Evolutionary conservation across 345 rosid species (phyloP).

Genomic region (Leavenworthia alabamica): DNA sequence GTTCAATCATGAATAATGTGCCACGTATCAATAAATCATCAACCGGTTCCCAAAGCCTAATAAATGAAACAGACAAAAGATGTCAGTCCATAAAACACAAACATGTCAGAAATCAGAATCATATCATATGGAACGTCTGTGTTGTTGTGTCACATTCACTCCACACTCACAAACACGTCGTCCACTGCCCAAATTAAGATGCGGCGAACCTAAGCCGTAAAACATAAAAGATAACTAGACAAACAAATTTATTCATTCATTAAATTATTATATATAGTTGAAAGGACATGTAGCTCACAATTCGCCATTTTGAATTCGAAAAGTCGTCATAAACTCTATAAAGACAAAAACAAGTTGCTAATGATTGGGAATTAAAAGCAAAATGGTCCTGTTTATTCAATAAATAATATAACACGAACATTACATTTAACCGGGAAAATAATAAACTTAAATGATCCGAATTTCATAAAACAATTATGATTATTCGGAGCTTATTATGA

Average conservation of each 20-base stretch:
- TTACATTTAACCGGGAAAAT: not conserved
- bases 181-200: conserved; percentile 2
- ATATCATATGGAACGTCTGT: not conserved
- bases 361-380: not conserved
- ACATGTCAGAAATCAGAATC: conserved; percentile 14
- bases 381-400: not conserved
- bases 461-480: not conserved
- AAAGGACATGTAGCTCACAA: not conserved
- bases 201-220: conserved; percentile 3
- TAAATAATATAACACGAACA: not conserved
- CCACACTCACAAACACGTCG: not conserved
- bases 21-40: conserved; percentile 1
- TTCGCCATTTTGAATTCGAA: not conserved
- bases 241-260: not conserved
- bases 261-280: not conserved
- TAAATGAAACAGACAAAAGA: not conserved
- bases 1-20: not conserved
- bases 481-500: not conserved
- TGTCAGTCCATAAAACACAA: conserved; percentile 4
- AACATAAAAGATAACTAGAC: not conserved
- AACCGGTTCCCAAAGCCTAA: conserved; percentile 14
- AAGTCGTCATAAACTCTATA: not conserved
- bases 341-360: not conserved
- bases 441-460: conserved; percentile 2
- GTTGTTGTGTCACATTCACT: conserved; percentile 6